Evolutionary conservation across 1,139 yeast species (phyloP).

Genomic region (Hyphopichia khmerensis): DNA sequence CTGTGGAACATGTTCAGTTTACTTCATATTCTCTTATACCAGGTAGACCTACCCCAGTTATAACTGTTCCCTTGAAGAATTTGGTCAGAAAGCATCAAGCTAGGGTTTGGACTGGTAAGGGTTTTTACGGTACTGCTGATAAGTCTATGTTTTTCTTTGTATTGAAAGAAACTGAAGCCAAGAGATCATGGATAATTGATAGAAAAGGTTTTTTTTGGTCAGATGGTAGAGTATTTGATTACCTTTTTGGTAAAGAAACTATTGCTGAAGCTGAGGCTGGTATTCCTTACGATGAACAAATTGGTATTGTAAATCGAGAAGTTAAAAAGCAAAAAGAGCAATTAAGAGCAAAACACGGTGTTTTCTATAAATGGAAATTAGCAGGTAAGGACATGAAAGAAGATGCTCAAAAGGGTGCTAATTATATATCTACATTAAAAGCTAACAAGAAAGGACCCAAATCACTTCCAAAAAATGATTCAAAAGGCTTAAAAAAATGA

Average conservation of each 20-base stretch:
- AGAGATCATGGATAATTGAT: conserved; percentile 74
- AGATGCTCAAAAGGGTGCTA: conserved; percentile 26
- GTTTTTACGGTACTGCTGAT: conserved; percentile 83
- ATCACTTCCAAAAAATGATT: conserved; percentile 5
- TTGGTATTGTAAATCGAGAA: conserved; percentile 41
- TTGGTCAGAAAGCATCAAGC: conserved; percentile 59
- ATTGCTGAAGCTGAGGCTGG: conserved; percentile 77
- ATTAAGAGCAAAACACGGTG: conserved; percentile 38
- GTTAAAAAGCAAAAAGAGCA: conserved; percentile 39
- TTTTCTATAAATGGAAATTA: conserved; percentile 41
- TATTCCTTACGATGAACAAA: conserved; percentile 60
- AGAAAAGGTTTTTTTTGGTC: conserved; percentile 89
- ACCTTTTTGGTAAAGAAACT: conserved; percentile 74
- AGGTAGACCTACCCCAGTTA: conserved; percentile 73
- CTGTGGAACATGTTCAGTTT: conserved; percentile 55
- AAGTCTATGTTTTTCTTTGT: conserved; percentile 72
- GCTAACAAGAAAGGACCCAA: conserved; percentile 2
- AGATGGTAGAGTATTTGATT: conserved; percentile 83
- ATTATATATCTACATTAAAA: conserved; percentile 13
- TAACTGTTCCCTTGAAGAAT: conserved; percentile 60
- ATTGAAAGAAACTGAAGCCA: conserved; percentile 49
- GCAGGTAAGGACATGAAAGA: conserved; percentile 33
- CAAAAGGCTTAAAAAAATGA: neutral
- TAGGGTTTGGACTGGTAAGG: conserved; percentile 81
- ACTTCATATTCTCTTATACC: conserved; percentile 77